phyloP scores from a whole-genome alignment of 306 rosid genomes.

The Psophocarpus tetragonolobus region DNA sequence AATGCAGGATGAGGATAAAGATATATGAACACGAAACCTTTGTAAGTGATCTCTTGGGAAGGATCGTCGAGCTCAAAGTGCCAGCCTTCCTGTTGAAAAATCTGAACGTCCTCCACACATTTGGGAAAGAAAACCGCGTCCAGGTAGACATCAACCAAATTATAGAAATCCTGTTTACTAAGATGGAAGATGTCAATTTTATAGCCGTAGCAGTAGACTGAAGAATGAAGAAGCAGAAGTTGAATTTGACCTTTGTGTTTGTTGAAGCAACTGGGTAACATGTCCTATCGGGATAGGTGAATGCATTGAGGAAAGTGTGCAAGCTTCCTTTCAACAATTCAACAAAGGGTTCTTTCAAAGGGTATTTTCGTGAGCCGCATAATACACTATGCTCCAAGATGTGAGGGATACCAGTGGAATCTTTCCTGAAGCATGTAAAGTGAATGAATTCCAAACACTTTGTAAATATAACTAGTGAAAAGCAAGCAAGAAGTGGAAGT shows the following conservation, averaged over 20 bases:
- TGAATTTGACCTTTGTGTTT: conserved; percentile 65
- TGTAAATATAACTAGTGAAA: too few relatives aligned
- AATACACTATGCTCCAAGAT: conserved; percentile 94
- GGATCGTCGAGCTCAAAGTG: conserved; percentile 96
- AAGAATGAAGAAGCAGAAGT: neutral
- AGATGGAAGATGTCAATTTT: conserved; percentile 19
- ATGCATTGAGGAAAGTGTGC: conserved; percentile 90
- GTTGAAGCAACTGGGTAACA: conserved; percentile 99
- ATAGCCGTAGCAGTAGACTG: neutral
- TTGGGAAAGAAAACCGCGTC: conserved; percentile 98
- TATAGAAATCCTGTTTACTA: conserved; percentile 81
- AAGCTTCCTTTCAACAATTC: conserved; percentile 92
- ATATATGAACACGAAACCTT: conserved; percentile 52
- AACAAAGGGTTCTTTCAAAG: conserved; percentile 93
- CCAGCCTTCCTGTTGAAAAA: conserved; percentile 99
- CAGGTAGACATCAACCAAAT: conserved; percentile 92
- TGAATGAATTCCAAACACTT: neutral
- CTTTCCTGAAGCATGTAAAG: conserved; percentile 52
- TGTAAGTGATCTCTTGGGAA: conserved; percentile 81
- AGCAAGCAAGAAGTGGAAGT: too few relatives aligned
- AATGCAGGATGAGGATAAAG: neutral
- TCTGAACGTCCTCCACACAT: conserved; percentile 79
- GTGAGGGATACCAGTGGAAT: conserved; percentile 98
- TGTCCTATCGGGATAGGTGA: conserved; percentile 97
- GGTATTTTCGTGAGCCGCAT: conserved; percentile 95